Base-by-base conservation (phyloP, 2,329 filamentous ascomycete genomes). In the Sporothrix inflata region DNA sequence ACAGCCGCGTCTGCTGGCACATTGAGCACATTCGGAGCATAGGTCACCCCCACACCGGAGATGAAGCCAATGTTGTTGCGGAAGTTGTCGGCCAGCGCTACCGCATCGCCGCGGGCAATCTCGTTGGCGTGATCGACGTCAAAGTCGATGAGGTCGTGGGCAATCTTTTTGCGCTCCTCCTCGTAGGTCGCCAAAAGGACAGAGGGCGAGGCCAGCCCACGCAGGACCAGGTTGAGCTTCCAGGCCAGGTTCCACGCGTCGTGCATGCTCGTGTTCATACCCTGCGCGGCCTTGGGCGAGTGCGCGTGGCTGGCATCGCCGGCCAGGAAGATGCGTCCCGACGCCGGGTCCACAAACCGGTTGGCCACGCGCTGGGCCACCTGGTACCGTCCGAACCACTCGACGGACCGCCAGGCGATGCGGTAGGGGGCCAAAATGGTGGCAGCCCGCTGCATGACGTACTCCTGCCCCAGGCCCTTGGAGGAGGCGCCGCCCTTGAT, bases 331-430 rank as follows among this genome's bases (percentile, higher is more conserved):
- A 90, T 34, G 30, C 30, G 30, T 34, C 84, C 1, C 82, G 79
- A 88, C 85, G 51, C 72, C 88, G 81, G 40, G 87, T 91, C 88
- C 74, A 88, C 86, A 81, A 94, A 94, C 57, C 87, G 85, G 74
- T 88, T 88, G 0, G 91, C 92, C 24, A 93, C 86, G 14, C 92
- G 87, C 81, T 92, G 90, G 5, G 90, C 89, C 72, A 92, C 89
- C 74, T 88, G 85, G 78, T 92, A 93, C 51, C 88, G 88, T 57
- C 90, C 91, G 82, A 92, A 93, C 90, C 91, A 93, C 80, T 90
- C 83, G 67, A 88, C 84, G 55, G 85, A 84, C 74, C 83, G 84
- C 87, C 88, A 90, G 53, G 85, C 81, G 57, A 90, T 80, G 66
- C 79, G 80, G 76, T 87, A 90, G 0, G 88, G 88, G 6, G 83